Conservation (phyloP, 257 asterid species). For the Solanum chilense region DNA sequence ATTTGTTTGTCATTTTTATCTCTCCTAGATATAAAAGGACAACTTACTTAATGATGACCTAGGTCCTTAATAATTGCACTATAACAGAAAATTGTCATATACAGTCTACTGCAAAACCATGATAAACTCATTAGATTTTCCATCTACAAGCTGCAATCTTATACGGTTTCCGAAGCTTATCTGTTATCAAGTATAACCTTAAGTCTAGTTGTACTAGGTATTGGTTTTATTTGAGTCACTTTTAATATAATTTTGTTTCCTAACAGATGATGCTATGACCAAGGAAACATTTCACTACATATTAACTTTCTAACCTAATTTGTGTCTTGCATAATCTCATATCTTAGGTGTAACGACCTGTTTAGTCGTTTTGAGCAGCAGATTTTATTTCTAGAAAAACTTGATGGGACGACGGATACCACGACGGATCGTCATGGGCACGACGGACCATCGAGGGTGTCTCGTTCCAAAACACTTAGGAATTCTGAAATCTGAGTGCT, state of each 20-base stretch:
- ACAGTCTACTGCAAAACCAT: not conserved
- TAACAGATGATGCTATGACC: not conserved
- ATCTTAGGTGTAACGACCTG: too few relatives aligned
- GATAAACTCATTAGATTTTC: not conserved
- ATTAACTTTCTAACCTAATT: not conserved
- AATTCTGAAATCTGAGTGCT: too few relatives aligned
- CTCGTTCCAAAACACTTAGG: too few relatives aligned
- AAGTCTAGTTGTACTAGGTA: not conserved
- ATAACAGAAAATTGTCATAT: too few relatives aligned
- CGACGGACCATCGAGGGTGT: too few relatives aligned
- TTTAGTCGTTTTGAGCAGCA: too few relatives aligned
- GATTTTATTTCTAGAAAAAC: too few relatives aligned
- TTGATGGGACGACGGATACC: too few relatives aligned
- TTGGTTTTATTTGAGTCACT: not conserved
- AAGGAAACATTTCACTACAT: not conserved
- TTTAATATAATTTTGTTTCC: not conserved
- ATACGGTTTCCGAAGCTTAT: too few relatives aligned
- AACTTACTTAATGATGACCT: not conserved
- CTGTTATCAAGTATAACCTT: not conserved
- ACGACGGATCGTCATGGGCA: too few relatives aligned
- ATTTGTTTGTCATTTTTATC: not conserved
- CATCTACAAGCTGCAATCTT: not conserved
- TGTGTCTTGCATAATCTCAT: not conserved
- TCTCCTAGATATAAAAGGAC: not conserved
- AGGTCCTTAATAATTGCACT: not conserved